phyloP scores from a whole-genome alignment of 1,284 basidiomycete genomes.

The Cryptococcus sp. region DNA sequence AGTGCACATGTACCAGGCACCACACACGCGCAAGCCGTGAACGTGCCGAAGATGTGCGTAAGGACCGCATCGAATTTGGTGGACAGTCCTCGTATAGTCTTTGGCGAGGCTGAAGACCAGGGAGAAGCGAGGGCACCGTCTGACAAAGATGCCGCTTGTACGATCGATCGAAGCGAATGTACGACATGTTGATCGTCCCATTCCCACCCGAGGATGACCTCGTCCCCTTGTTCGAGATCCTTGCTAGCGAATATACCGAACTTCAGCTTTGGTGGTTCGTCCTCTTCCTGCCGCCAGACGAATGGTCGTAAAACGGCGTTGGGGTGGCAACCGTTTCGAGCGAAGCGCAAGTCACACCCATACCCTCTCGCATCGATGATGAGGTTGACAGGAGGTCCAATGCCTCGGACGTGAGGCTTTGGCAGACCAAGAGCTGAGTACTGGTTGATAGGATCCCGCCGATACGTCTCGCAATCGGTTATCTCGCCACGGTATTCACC shows the following conservation, averaged over 20 bases:
- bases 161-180: conserved; percentile 62
- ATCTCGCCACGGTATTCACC: conserved; percentile 52
- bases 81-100: conserved; percentile 50
- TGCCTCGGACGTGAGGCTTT: conserved; percentile 72
- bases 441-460: conserved; percentile 59
- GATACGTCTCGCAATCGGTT: conserved; percentile 43
- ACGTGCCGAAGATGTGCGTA: conserved; percentile 70
- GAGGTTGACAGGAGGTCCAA: conserved; percentile 77
- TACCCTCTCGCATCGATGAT: conserved; percentile 79
- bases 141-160: conserved; percentile 26
- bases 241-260: conserved; percentile 83
- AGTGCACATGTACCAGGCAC: conserved; percentile 66
- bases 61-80: conserved; percentile 69
- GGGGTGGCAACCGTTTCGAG: conserved; percentile 81
- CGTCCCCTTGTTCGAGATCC: conserved; percentile 76
- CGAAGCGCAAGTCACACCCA: conserved; percentile 74
- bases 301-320: conserved; percentile 84
- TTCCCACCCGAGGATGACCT: conserved; percentile 91
- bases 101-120: conserved; percentile 16
- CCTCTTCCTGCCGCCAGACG: conserved; percentile 50
- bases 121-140: conserved; percentile 36
- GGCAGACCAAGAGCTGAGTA: conserved; percentile 57
- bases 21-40: conserved; percentile 76
- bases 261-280: conserved; percentile 56
- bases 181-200: conserved; percentile 93